phyloP scores from a whole-genome alignment of 768 basidiomycete genomes.

The Hypholoma fasciculare region DNA sequence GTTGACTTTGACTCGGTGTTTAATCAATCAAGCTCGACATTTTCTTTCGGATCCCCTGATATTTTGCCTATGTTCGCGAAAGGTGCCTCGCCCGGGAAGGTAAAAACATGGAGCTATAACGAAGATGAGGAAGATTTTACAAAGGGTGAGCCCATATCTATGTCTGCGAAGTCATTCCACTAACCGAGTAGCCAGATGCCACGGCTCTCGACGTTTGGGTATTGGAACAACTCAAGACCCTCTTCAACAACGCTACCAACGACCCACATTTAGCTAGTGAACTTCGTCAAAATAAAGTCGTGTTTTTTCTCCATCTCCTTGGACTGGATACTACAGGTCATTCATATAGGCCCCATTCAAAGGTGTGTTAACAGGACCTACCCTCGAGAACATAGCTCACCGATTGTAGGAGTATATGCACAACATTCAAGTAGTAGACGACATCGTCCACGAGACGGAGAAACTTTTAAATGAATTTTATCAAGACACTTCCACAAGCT shows the following conservation, averaged over 20 bases:
- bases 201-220: slow-evolving; percentile 81
- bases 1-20: slow-evolving; percentile 88
- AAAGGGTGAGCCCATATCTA: slow-evolving; percentile 48
- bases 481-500: slow-evolving; percentile 67
- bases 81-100: slow-evolving; percentile 70
- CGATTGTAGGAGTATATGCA: slow-evolving; percentile 74
- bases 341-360: slow-evolving; percentile 80
- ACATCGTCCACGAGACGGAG: slow-evolving; percentile 69
- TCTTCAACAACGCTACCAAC: slow-evolving; percentile 65
- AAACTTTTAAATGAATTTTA: slow-evolving; percentile 63
- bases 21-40: slow-evolving; percentile 77
- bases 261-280: slow-evolving; percentile 48
- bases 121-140: slow-evolving; percentile 86
- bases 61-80: slow-evolving; percentile 85
- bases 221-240: slow-evolving; percentile 58
- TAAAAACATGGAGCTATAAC: slow-evolving; percentile 75
- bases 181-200: slow-evolving; percentile 50
- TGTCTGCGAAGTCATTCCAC: neutral
- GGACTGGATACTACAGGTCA: slow-evolving; percentile 89
- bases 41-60: slow-evolving; percentile 86
- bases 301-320: slow-evolving; percentile 84
- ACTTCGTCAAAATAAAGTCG: slow-evolving; percentile 57
- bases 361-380: slow-evolving; percentile 34
- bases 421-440: slow-evolving; percentile 79
- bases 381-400: neutral